phyloP scores from a whole-genome alignment of 106 monocot species.

The Platanthera guangdongensis region DNA sequence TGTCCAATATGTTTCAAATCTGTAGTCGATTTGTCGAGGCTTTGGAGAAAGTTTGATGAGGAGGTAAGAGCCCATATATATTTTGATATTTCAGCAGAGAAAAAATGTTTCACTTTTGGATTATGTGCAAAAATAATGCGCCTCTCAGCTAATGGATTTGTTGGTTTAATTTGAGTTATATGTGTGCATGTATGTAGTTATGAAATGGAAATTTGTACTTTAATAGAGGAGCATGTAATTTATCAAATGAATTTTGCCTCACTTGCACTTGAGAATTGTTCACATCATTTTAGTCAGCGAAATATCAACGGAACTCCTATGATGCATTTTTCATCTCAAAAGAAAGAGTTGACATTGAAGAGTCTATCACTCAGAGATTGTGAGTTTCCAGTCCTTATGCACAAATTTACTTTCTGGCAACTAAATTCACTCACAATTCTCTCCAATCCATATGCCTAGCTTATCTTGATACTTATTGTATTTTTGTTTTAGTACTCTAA shows the following conservation, averaged over 20 bases:
- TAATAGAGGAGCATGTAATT: not conserved
- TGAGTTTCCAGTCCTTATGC: not conserved
- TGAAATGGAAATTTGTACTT: not conserved
- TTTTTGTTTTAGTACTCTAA: not conserved
- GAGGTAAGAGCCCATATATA: conserved; percentile 25
- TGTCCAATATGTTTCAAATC: conserved; percentile 64
- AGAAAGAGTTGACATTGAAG: not conserved
- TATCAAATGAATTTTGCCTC: not conserved
- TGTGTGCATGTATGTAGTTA: not conserved
- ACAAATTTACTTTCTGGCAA: not conserved
- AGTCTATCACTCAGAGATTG: not conserved
- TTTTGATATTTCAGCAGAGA: conserved; percentile 5
- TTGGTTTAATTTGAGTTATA: not conserved
- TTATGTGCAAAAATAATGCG: not conserved
- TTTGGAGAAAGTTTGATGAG: conserved; percentile 37
- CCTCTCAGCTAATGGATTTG: not conserved
- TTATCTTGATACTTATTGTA: not conserved
- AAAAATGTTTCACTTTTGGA: not conserved
- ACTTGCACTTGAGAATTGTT: not conserved
- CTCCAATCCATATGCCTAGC: not conserved
- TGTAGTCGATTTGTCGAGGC: conserved; percentile 26
- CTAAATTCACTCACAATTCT: not conserved
- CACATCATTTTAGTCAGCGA: not conserved
- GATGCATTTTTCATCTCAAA: not conserved
- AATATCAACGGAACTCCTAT: not conserved